Base-by-base conservation (phyloP, 768 basidiomycete species). In the Sporobolomyces roseus region DNA sequence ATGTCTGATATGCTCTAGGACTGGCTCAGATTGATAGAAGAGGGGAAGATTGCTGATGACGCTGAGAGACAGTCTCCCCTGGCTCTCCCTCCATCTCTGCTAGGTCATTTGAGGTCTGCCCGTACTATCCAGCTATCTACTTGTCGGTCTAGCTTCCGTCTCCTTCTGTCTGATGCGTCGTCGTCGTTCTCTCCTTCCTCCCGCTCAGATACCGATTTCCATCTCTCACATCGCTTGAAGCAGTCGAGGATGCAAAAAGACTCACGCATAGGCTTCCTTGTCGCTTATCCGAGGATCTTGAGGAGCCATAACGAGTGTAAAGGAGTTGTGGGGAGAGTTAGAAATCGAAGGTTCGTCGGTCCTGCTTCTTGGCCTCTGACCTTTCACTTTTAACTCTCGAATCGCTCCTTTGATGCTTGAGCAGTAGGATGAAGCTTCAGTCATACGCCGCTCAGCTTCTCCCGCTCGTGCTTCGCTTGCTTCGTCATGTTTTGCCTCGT, bases 201-300 rank as follows among this genome's bases (percentile, higher is more conserved):
- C 59, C 56, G 49, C 60, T 33, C 64, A 50, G 48, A 50, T 32
- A 41, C 63, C 63, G 33, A 21, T 60, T 38, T 41, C n/a, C n/a
- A n/a, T n/a, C n/a, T n/a, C n/a, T 45, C 21, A 1, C 23, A 32
- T 7, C 51, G 0, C 38, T 3, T 27, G 14, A 41, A 14, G 10
- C n/a, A 4, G n/a, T 2, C 3, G 27, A 6, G 32, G 38, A 14
- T 21, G 7, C 1, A 10, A n/a, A n/a, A n/a, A n/a, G 33, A 65
- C 63, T 32, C 33, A 70, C 68, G 52, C 48, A 38, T 36, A 65
- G 13, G 68, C 68, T 55, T 70, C 68, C 60, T 70, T 70, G 36
- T 65, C 48, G 16, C 53, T 61, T 29, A 70, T 65, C 41, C 68
- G 52, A 21, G 68, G 63, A 54, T 70, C 68, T 23, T 54, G 58